Evolutionary conservation across 331 rosid species (phyloP).

Genomic region (Malus hybrid): DNA sequence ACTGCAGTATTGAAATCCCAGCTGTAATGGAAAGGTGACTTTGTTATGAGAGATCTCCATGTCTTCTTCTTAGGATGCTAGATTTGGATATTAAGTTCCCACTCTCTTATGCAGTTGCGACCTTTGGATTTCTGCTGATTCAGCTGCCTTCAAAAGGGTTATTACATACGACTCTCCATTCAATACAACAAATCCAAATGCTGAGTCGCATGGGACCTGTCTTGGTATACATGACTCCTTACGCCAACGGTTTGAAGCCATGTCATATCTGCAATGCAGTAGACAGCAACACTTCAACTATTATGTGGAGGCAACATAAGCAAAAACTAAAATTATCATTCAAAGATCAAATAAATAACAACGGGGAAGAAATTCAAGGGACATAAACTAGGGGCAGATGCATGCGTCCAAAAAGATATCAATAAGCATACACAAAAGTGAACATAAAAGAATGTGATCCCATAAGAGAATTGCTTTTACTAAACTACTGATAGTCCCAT

Average conservation of each 20-base stretch:
- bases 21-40: constrained; percentile 51
- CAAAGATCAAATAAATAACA: not conserved
- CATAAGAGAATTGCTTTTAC: not conserved
- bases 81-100: constrained; percentile 61
- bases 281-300: not conserved
- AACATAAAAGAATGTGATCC: not conserved
- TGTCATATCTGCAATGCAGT: constrained; percentile 46
- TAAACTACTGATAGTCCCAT: too few species aligned
- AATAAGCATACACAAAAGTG: not conserved
- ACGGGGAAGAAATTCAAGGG: not conserved
- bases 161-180: too few species aligned
- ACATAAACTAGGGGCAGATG: not conserved
- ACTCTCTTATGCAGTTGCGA: constrained; percentile 34
- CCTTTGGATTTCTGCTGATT: constrained; percentile 31
- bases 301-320: not conserved
- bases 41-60: constrained; percentile 60
- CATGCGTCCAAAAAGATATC: not conserved
- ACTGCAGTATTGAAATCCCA: constrained; percentile 34
- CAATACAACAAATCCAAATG: too few species aligned
- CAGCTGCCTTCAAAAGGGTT: too few species aligned
- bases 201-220: constrained; percentile 31
- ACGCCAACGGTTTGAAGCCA: constrained; percentile 55
- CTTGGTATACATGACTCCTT: constrained; percentile 58
- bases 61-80: constrained; percentile 64
- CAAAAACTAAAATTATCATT: not conserved